A percentile compares a stretch with the other conserved stretches of the same genome.
Conservation (phyloP, 108 stramenopile species). For the Discostella pseudostelligera region DNA sequence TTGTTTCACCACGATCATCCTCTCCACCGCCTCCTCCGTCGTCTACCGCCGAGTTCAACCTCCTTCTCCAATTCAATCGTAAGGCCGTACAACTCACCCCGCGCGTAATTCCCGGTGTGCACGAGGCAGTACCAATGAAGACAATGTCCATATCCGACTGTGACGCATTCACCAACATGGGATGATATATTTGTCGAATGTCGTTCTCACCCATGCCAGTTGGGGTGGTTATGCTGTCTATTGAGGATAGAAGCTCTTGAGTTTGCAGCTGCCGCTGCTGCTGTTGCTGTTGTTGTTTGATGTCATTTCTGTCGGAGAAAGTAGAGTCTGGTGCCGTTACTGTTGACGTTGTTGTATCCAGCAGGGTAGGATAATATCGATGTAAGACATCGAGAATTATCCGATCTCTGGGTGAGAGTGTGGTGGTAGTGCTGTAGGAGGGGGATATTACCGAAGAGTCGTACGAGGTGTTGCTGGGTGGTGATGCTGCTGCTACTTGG, state of each 20-base stretch:
- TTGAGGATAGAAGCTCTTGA: slow-evolving; percentile 1
- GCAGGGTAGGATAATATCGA: slow-evolving; percentile 57
- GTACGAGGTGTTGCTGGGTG: too few relatives aligned
- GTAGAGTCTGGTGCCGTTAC: background rate
- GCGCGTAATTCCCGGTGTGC: slow-evolving; percentile 82
- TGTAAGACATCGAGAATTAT: slow-evolving; percentile 52
- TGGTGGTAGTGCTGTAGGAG: background rate
- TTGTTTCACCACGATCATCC: background rate
- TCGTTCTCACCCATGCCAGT: slow-evolving; percentile 50
- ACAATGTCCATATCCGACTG: slow-evolving; percentile 80
- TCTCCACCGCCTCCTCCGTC: background rate
- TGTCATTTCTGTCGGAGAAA: background rate
- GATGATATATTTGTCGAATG: slow-evolving; percentile 63
- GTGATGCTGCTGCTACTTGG: background rate
- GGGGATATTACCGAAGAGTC: background rate
- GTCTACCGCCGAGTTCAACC: background rate
- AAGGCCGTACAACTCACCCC: slow-evolving; percentile 89
- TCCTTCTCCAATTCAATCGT: slow-evolving; percentile 60
- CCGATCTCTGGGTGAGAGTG: slow-evolving; percentile 52
- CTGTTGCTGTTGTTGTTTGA: background rate
- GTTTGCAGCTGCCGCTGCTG: background rate
- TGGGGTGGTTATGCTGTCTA: slow-evolving; percentile 7
- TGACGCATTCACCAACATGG: slow-evolving; percentile 47
- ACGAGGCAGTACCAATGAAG: slow-evolving; percentile 93
- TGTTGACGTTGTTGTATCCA: background rate